These are phyloP conservation scores for Rehmannia glutinosa DNA, from an alignment of 257 asterid species.

Conservation along the genomic window DNA sequence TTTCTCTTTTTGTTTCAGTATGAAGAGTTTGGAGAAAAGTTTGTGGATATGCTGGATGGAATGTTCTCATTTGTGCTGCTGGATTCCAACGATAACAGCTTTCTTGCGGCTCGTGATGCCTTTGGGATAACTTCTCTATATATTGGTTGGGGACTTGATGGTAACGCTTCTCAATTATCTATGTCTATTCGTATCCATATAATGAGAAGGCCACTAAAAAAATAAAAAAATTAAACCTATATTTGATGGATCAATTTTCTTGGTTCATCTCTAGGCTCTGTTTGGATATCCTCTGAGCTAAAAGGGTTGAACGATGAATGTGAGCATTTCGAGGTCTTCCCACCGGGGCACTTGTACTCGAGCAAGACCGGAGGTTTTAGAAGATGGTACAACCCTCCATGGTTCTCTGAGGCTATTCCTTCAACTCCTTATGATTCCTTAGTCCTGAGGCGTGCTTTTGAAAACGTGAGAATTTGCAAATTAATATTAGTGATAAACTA, in stretches of 20 bases:
- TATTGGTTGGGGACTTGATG: constrained; percentile 98
- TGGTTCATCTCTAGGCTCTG: constrained; percentile 52
- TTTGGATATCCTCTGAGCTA: constrained; percentile 91
- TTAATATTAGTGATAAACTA: too few species aligned
- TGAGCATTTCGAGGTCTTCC: constrained; percentile 87
- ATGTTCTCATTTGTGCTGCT: constrained; percentile 91
- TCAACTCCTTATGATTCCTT: constrained; percentile 85
- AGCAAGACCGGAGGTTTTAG: constrained; percentile 69
- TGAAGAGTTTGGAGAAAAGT: constrained; percentile 85
- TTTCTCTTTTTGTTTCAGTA: constrained; percentile 36
- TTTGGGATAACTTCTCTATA: constrained; percentile 91
- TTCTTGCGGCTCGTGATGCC: constrained; percentile 90
- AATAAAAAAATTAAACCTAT: too few species aligned
- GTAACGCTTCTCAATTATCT: constrained; percentile 30
- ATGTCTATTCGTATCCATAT: background rate
- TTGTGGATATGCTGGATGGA: constrained; percentile 93
- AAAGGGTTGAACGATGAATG: constrained; percentile 87
- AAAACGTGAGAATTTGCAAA: constrained; percentile 46
- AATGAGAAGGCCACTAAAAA: too few species aligned
- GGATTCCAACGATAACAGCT: constrained; percentile 89
- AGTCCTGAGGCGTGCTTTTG: constrained; percentile 75
- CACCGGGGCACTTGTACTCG: constrained; percentile 90
- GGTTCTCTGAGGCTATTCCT: constrained; percentile 86
- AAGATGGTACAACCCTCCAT: constrained; percentile 91
- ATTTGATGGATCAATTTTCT: background rate